Evolutionary conservation across 129 eudicot species (phyloP).

Genomic region (Saussurea involucrata): DNA sequence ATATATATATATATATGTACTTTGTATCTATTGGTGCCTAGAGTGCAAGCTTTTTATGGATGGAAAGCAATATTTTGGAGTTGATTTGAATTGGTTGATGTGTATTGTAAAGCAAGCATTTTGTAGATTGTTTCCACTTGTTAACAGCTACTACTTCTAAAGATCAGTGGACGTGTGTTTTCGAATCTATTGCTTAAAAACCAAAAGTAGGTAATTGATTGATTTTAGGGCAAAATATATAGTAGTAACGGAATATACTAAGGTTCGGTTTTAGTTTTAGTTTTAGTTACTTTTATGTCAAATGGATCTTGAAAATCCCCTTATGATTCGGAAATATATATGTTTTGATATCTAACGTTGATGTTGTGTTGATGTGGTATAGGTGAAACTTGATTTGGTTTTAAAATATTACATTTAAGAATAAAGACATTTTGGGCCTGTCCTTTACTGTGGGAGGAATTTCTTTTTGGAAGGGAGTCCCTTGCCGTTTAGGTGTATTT

Average conservation of each 20-base stretch:
- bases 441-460: too few relatives aligned
- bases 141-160: constrained; percentile 15
- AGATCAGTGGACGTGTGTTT: background rate
- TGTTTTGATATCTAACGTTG: too few relatives aligned
- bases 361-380: too few relatives aligned
- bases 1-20: constrained; percentile 23
- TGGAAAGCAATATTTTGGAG: constrained; percentile 32
- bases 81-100: constrained; percentile 36
- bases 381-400: too few relatives aligned
- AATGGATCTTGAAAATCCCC: too few relatives aligned
- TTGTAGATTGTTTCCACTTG: constrained; percentile 32
- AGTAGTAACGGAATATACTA: background rate
- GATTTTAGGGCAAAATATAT: too few relatives aligned
- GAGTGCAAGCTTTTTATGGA: constrained; percentile 30
- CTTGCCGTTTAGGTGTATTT: too few relatives aligned
- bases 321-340: too few relatives aligned
- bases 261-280: background rate
- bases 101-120: constrained; percentile 39
- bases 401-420: too few relatives aligned
- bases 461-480: too few relatives aligned
- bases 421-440: too few relatives aligned
- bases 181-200: background rate
- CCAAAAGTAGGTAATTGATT: background rate
- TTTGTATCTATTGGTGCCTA: constrained; percentile 34
- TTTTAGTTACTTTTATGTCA: too few relatives aligned